These are phyloP conservation scores for Fremontodendron californicum DNA, from an alignment of 345 rosid genomes.

Conservation along the genomic window DNA sequence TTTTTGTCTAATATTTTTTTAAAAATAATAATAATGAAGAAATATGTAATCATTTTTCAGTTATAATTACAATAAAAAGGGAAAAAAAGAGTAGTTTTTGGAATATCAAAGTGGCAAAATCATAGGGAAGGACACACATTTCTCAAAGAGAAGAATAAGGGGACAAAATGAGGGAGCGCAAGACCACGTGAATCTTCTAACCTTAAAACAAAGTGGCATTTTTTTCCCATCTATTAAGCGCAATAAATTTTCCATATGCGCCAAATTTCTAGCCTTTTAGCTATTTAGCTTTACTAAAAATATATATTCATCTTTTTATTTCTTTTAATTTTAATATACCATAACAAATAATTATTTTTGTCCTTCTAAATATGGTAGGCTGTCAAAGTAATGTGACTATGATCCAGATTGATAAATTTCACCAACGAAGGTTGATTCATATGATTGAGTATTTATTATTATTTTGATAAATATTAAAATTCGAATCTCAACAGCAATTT, in stretches of 20 bases:
- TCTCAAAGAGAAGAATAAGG: not conserved
- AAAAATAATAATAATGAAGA: too few species aligned
- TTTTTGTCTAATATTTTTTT: too few species aligned
- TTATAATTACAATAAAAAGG: too few species aligned
- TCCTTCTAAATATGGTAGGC: not conserved
- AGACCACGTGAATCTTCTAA: slow-evolving; percentile 5
- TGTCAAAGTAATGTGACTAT: not conserved
- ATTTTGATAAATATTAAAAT: too few species aligned
- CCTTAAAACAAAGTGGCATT: slow-evolving; percentile 9
- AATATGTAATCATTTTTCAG: too few species aligned
- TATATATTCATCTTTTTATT: not conserved
- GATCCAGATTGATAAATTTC: not conserved
- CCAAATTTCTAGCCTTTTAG: not conserved
- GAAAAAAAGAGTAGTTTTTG: too few species aligned
- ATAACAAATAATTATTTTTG: not conserved
- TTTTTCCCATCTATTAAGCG: not conserved
- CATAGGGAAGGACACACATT: not conserved
- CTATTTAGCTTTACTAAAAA: not conserved
- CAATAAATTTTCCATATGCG: not conserved
- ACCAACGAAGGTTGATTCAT: too few species aligned
- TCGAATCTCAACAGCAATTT: too few species aligned
- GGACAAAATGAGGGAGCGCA: not conserved
- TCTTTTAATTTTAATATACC: not conserved
- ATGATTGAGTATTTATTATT: too few species aligned
- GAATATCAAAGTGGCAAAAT: too few species aligned